Base-by-base conservation (phyloP, 805 yeast genomes). In the Spathaspora sp. region DNA sequence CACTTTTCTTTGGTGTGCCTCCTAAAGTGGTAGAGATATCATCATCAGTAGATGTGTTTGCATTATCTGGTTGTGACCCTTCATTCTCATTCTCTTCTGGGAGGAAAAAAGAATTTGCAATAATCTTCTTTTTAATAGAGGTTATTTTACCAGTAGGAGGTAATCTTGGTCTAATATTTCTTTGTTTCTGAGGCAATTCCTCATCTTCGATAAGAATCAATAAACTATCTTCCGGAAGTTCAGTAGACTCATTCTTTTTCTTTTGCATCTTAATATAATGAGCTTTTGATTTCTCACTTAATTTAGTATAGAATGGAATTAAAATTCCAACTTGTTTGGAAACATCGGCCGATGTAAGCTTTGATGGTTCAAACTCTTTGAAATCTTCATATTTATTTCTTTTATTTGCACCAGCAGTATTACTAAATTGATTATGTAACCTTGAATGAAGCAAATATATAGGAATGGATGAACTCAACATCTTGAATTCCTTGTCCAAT, bases 91-190 rank as follows among this genome's bases (percentile, higher is more conserved):
- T 56, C 16, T 48, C 55, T 6, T 68, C 72, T n/a, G 72, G 75
- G 11, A 86, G 63, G 57, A 86, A 78, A 60, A 79, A 87, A 0
- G 87, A 75, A 43, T 66, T 75, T 0, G 80, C 72, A 5, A 82
- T 68, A 11, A 78, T 62, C 59, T 81, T 86, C 70, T 85, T 89
- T 69, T 89, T 90, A 5, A 81, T 69, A 0, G 81, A 78, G 4
- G 87, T 69, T 38, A 92, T 87, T 66, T 87, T 90, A 38, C 97
- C 97, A 29, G 89, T 87, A 6, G 97, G 97, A 11, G 97, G 97
- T 48, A 94, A 72, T 60, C 91, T 85, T 1, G 96, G 86, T 57
- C 92, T 77, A 28, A 78, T 77, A 55, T 85, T 84, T 51, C 92
- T 77, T 58, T 84, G 88, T 61, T 89, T 90, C 51, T 85, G 82